Percentiles rank a stretch among this genome's conserved stretches.
phyloP scores from a whole-genome alignment of 2,329 filamentous ascomycete genomes.

The Trichophyton verrucosum region DNA sequence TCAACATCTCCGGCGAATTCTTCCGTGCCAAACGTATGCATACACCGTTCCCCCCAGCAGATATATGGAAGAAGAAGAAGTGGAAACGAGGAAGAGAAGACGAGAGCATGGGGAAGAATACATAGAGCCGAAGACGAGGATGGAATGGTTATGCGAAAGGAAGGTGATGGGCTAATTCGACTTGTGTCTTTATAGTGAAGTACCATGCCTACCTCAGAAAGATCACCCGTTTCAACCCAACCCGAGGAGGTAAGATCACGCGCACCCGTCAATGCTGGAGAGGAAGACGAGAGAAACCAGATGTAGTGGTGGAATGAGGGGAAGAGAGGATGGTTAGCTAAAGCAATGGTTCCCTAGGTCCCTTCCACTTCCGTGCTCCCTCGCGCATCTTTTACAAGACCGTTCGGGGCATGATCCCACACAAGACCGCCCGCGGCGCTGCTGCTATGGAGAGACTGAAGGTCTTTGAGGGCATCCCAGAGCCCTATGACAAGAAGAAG shows the following conservation, averaged over 20 bases:
- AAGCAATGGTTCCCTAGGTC: slow-evolving; percentile 45
- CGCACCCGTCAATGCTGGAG: not conserved
- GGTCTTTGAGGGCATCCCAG: slow-evolving; percentile 98
- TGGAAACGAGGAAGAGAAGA: not conserved
- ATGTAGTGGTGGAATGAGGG: not conserved
- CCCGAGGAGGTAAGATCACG: slow-evolving; percentile 69
- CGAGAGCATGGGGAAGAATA: not conserved
- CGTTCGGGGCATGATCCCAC: slow-evolving; percentile 98
- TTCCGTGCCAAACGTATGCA: slow-evolving; percentile 98
- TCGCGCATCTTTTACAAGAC: slow-evolving; percentile 99
- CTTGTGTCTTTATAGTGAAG: slow-evolving; percentile 61
- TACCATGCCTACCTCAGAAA: slow-evolving; percentile 99
- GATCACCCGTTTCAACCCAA: slow-evolving; percentile 99
- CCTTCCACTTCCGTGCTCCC: slow-evolving; percentile 99
- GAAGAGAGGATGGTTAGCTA: slow-evolving; percentile 3
- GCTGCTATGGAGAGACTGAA: slow-evolving; percentile 97
- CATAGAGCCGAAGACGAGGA: not conserved
- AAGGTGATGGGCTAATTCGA: not conserved
- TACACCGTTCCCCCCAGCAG: slow-evolving; percentile 15
- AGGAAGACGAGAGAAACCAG: not conserved
- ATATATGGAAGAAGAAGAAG: not conserved
- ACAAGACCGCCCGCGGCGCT: slow-evolving; percentile 97
- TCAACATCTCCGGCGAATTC: slow-evolving; percentile 99
- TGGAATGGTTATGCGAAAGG: not conserved
- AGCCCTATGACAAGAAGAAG: slow-evolving; percentile 99